Evolutionary conservation across 192 early-diverging fungal species (phyloP).

Genomic region (Phycomyces blakesleeanus): DNA sequence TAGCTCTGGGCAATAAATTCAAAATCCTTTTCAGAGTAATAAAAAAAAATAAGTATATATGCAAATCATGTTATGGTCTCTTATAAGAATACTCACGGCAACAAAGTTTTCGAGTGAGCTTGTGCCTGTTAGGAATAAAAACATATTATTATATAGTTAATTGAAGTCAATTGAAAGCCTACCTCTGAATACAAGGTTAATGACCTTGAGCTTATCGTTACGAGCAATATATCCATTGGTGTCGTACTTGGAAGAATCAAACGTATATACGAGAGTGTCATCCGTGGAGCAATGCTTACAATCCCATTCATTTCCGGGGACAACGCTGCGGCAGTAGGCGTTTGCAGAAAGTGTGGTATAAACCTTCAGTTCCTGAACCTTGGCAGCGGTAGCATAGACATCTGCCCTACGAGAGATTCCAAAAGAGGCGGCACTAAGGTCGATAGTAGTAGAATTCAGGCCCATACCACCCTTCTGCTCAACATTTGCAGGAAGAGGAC

Average conservation of each 20-base stretch:
- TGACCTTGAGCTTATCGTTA: conserved; percentile 11
- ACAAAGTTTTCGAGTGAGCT: neutral
- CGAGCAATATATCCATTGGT: conserved; percentile 19
- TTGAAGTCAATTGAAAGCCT: conserved; percentile 4
- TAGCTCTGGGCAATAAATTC: conserved; percentile 10
- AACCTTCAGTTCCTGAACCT: conserved; percentile 3
- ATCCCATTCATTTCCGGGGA: neutral
- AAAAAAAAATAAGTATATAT: neutral
- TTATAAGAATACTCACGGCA: conserved; percentile 4
- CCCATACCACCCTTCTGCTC: too few relatives aligned
- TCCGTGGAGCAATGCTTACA: conserved; percentile 21
- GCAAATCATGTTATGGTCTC: neutral
- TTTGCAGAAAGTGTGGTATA: conserved; percentile 20
- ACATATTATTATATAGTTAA: too few relatives aligned
- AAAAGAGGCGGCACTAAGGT: too few relatives aligned
- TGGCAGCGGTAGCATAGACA: conserved; percentile 3
- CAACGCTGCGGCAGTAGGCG: conserved; percentile 20
- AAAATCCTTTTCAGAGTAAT: conserved; percentile 8
- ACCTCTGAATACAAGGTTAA: conserved; percentile 25
- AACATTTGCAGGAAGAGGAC: too few relatives aligned
- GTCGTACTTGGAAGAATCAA: conserved; percentile 10
- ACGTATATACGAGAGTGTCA: conserved; percentile 8
- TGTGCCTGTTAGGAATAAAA: neutral
- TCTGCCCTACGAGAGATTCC: neutral
- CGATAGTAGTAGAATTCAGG: too few relatives aligned